Evolutionary conservation across 441 rosid genomes (phyloP).

Genomic region (Gossypium laxum): DNA sequence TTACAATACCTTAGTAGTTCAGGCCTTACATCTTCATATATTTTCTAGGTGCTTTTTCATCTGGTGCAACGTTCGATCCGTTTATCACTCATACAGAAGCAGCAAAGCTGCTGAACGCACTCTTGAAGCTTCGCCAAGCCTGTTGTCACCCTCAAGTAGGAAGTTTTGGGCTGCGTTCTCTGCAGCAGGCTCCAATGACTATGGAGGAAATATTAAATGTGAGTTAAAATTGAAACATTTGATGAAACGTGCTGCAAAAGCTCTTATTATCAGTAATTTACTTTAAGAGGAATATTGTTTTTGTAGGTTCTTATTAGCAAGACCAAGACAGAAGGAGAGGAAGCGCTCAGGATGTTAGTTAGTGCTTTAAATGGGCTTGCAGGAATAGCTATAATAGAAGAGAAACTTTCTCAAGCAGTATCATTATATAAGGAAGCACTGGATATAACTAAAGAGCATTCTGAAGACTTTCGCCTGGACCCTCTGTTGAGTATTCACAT

Average conservation of each 20-base stretch:
- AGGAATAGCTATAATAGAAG: constrained; percentile 73
- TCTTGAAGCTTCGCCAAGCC: constrained; percentile 97
- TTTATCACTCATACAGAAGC: constrained; percentile 75
- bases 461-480: constrained; percentile 82
- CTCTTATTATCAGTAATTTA: constrained; percentile 11
- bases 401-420: constrained; percentile 53
- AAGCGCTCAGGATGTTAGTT: constrained; percentile 75
- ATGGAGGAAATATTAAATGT: constrained; percentile 93
- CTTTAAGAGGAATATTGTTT: constrained; percentile 20
- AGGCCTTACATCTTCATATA: constrained; percentile 12
- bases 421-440: constrained; percentile 74
- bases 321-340: constrained; percentile 89
- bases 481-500: constrained; percentile 85
- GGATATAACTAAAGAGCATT: constrained; percentile 51
- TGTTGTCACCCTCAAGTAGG: constrained; percentile 99
- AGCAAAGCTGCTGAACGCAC: constrained; percentile 76
- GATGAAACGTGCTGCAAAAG: constrained; percentile 7
- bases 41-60: constrained; percentile 39
- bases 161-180: constrained; percentile 80
- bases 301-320: constrained; percentile 80
- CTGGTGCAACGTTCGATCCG: constrained; percentile 37
- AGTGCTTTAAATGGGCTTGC: constrained; percentile 94
- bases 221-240: constrained; percentile 18
- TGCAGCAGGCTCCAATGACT: constrained; percentile 91
- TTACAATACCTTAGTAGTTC: neutral